These are phyloP conservation scores for Rhizomucor miehei DNA, from an alignment of 371 early-diverging fungal species.

Conservation along the genomic window DNA sequence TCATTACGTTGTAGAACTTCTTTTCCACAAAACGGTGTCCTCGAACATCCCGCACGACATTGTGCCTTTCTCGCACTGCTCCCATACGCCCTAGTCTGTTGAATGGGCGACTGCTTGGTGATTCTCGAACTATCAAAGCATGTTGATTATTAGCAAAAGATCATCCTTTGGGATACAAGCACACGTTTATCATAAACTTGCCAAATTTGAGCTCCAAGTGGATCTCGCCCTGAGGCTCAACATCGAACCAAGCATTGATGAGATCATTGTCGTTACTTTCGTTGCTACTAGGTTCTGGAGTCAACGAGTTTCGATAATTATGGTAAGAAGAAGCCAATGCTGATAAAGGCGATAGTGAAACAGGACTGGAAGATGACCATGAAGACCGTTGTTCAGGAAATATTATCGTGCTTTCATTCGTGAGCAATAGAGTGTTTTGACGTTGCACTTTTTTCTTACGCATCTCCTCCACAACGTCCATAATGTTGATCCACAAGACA, in stretches of 20 bases:
- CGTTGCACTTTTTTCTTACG: conserved; percentile 57
- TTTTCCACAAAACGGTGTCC: conserved; percentile 88
- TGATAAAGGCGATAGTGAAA: conserved; percentile 8
- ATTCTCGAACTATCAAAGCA: conserved; percentile 19
- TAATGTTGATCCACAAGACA: conserved; percentile 79
- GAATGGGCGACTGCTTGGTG: conserved; percentile 54
- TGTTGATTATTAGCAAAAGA: no score
- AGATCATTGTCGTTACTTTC: conserved; percentile 37
- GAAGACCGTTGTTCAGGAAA: background rate
- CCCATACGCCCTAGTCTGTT: conserved; percentile 80
- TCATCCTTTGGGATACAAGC: no score
- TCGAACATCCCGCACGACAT: conserved; percentile 69
- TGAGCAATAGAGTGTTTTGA: conserved; percentile 19
- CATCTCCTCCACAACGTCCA: conserved; percentile 76
- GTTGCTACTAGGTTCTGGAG: no score
- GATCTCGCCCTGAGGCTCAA: conserved; percentile 90
- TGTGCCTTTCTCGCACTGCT: conserved; percentile 83
- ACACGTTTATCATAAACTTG: no score
- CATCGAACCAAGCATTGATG: conserved; percentile 81
- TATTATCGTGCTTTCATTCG: conserved; percentile 19
- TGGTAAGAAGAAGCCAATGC: no score
- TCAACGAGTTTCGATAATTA: no score
- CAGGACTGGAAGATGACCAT: conserved; percentile 10
- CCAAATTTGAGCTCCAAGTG: conserved; percentile 76
- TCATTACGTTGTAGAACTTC: conserved; percentile 89